phyloP scores from a whole-genome alignment of 352 stramenopile species.

The Phytophthora multivora region DNA sequence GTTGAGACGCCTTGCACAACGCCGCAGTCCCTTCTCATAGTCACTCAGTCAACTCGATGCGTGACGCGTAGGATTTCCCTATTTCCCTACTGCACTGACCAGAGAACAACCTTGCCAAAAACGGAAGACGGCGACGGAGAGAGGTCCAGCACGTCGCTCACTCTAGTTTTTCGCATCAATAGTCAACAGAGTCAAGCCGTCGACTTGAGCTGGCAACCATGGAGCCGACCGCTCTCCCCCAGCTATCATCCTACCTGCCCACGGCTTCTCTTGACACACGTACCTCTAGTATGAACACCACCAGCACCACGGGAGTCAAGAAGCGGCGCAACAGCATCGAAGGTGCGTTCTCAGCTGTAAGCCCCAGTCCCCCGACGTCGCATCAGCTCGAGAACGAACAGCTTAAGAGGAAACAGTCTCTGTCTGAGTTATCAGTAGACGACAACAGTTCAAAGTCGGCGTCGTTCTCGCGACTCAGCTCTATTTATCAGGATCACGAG shows the following conservation, averaged over 20 bases:
- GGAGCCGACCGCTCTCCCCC: constrained; percentile 14
- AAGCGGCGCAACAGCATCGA: constrained; percentile 30
- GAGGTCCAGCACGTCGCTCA: constrained; percentile 18
- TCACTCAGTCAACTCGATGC: constrained; percentile 25
- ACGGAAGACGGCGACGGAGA: constrained; percentile 1
- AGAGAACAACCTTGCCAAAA: constrained; percentile 13
- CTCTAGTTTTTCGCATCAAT: constrained; percentile 9
- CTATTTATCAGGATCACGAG: constrained; percentile 15
- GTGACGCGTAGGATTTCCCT: constrained; percentile 14
- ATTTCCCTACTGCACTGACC: constrained; percentile 4
- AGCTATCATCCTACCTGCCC: constrained; percentile 32
- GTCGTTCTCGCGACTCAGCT: constrained; percentile 9
- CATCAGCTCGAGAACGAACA: constrained; percentile 8
- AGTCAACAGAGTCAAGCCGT: neutral
- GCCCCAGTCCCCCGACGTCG: constrained; percentile 1
- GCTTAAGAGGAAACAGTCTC: constrained; percentile 22
- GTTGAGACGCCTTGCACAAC: constrained; percentile 24
- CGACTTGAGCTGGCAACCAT: constrained; percentile 3
- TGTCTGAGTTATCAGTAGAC: neutral
- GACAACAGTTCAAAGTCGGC: neutral
- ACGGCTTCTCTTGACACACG: constrained; percentile 14
- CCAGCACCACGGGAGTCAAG: constrained; percentile 11
- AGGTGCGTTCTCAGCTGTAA: constrained; percentile 19
- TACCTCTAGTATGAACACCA: constrained; percentile 7
- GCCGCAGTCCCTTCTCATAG: constrained; percentile 17